A percentile compares a stretch with the other conserved stretches of the same genome.
Conservation (phyloP, 2,329 filamentous ascomycete genomes). For the Alternaria sp. region DNA sequence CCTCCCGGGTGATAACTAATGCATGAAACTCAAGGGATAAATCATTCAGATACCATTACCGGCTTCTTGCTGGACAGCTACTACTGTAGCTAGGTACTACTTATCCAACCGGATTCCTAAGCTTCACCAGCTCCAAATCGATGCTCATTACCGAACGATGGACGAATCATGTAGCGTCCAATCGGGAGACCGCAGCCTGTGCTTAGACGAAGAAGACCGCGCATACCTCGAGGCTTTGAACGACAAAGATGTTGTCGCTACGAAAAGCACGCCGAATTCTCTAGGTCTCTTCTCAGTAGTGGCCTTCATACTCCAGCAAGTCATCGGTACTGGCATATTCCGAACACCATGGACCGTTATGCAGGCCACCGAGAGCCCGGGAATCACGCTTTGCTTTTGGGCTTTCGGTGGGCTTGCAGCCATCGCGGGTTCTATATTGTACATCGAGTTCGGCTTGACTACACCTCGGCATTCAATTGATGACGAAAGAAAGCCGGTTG, state of each 20-base stretch:
- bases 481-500: neutral
- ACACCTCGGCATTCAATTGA: neutral
- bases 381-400: neutral
- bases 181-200: neutral
- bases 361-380: neutral
- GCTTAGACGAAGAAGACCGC: neutral
- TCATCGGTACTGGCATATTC: neutral
- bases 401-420: neutral
- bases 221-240: neutral
- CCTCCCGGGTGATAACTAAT: neutral
- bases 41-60: neutral
- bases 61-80: neutral
- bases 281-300: neutral
- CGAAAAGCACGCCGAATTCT: neutral
- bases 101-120: neutral
- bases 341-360: neutral
- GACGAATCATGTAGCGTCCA: neutral
- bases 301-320: neutral
- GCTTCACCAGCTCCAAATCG: neutral
- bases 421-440: neutral
- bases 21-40: neutral
- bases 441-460: neutral
- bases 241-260: neutral
- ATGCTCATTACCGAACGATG: neutral
- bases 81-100: neutral